phyloP scores from a whole-genome alignment of 768 basidiomycete species.

The Panaeolus cyanescens region DNA sequence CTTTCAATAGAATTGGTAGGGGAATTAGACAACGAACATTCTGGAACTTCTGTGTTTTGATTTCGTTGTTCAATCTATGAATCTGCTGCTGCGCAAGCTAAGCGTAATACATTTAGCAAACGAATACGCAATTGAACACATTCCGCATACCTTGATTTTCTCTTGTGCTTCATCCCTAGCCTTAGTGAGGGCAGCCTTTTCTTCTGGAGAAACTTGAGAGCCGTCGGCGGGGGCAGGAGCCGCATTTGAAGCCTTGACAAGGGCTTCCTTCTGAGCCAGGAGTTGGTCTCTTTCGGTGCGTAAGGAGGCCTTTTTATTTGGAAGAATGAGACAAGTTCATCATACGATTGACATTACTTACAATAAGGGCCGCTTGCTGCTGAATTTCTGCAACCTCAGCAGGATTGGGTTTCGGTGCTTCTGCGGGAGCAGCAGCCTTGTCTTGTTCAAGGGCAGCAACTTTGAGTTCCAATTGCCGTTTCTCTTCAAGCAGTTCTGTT shows the following conservation, averaged over 20 bases:
- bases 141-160: slow-evolving; percentile 51
- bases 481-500: slow-evolving; percentile 37
- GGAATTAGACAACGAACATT: slow-evolving; percentile 30
- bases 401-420: slow-evolving; percentile 7
- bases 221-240: slow-evolving; percentile 25
- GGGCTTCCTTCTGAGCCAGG: slow-evolving; percentile 57
- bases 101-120: slow-evolving; percentile 7
- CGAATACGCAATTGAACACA: background rate
- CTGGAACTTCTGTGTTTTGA: slow-evolving; percentile 42
- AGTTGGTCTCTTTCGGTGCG: slow-evolving; percentile 63
- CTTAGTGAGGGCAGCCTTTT: slow-evolving; percentile 59
- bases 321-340: background rate
- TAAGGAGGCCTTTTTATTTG: slow-evolving; percentile 44
- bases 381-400: slow-evolving; percentile 21
- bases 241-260: slow-evolving; percentile 31
- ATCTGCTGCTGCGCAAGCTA: slow-evolving; percentile 44
- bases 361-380: slow-evolving; percentile 38
- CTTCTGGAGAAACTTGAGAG: slow-evolving; percentile 50
- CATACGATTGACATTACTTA: slow-evolving; percentile 20
- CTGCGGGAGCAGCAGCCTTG: slow-evolving; percentile 30
- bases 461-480: slow-evolving; percentile 36
- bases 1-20: background rate
- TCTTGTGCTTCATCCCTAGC: slow-evolving; percentile 61
- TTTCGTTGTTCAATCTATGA: slow-evolving; percentile 45
- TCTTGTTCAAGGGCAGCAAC: slow-evolving; percentile 38